These are phyloP conservation scores for Aquilaria sinensis DNA, from an alignment of 345 rosid genomes.

Conservation along the genomic window DNA sequence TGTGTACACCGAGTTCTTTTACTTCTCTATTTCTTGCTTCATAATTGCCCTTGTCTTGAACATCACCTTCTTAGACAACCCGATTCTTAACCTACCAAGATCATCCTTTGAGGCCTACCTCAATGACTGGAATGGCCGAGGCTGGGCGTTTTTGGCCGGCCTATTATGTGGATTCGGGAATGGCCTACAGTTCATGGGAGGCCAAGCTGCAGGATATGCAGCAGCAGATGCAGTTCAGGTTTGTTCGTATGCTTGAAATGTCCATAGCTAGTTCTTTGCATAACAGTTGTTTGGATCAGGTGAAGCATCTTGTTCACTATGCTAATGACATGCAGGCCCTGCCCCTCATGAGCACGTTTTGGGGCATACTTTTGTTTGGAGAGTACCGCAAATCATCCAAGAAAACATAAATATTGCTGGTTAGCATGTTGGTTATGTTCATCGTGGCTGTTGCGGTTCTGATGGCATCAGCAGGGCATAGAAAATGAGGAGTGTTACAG, in stretches of 20 bases:
- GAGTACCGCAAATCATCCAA: constrained; percentile 58
- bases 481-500: constrained; percentile 24
- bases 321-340: constrained; percentile 40
- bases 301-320: not conserved
- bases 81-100: constrained; percentile 44
- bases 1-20: constrained; percentile 74
- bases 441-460: constrained; percentile 54
- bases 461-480: constrained; percentile 62
- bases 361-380: constrained; percentile 68
- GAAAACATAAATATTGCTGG: constrained; percentile 52
- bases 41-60: constrained; percentile 47
- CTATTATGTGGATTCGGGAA: constrained; percentile 71
- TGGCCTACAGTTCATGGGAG: constrained; percentile 74
- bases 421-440: constrained; percentile 59
- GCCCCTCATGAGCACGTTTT: constrained; percentile 71
- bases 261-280: not conserved
- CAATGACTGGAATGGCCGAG: constrained; percentile 70
- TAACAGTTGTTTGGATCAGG: not conserved
- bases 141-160: constrained; percentile 75
- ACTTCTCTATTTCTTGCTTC: constrained; percentile 62
- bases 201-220: constrained; percentile 72
- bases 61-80: constrained; percentile 47
- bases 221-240: constrained; percentile 80
- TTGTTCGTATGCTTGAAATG: not conserved
- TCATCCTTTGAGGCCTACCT: constrained; percentile 54